Evolutionary conservation across 176 grass and related monocot species (phyloP).

Genomic region (Pontederia paniculata): DNA sequence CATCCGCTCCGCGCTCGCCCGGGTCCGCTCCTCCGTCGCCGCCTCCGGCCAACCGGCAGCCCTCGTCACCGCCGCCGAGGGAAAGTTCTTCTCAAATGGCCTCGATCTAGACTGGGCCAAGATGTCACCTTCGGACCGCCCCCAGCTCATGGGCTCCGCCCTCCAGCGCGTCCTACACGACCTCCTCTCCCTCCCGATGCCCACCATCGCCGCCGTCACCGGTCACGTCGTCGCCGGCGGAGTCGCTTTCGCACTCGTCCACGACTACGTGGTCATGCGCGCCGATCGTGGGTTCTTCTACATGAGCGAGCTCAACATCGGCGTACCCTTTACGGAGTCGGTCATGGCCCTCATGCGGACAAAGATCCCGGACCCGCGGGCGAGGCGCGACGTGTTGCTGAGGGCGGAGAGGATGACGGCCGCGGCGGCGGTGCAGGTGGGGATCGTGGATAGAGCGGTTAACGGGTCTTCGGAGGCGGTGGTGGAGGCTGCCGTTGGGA

Average conservation of each 20-base stretch:
- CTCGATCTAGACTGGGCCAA: constrained; percentile 57
- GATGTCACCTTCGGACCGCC: constrained; percentile 19
- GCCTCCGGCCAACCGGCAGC: constrained; percentile 24
- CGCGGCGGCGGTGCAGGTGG: constrained; percentile 44
- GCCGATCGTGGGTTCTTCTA: constrained; percentile 80
- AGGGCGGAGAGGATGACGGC: constrained; percentile 38
- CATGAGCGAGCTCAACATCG: constrained; percentile 93
- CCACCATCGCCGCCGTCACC: constrained; percentile 74
- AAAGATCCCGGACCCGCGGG: constrained; percentile 47
- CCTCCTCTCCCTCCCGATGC: constrained; percentile 67
- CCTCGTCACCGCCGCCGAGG: constrained; percentile 66
- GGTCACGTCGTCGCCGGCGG: constrained; percentile 65
- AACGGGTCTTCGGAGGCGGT: constrained; percentile 33
- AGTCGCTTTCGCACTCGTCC: constrained; percentile 46
- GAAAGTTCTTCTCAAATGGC: constrained; percentile 93
- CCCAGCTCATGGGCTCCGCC: constrained; percentile 27
- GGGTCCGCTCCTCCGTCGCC: constrained; percentile 9
- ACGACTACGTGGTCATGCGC: constrained; percentile 83
- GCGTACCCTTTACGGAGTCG: constrained; percentile 54
- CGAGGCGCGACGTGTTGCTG: constrained; percentile 49
- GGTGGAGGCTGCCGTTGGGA: constrained; percentile 44
- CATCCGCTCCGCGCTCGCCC: constrained; percentile 38
- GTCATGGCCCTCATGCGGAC: constrained; percentile 39
- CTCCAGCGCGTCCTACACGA: constrained; percentile 43
- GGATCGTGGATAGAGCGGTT: constrained; percentile 51